These are phyloP conservation scores for Glebionis coronaria DNA, from an alignment of 129 eudicot species.

Conservation along the genomic window DNA sequence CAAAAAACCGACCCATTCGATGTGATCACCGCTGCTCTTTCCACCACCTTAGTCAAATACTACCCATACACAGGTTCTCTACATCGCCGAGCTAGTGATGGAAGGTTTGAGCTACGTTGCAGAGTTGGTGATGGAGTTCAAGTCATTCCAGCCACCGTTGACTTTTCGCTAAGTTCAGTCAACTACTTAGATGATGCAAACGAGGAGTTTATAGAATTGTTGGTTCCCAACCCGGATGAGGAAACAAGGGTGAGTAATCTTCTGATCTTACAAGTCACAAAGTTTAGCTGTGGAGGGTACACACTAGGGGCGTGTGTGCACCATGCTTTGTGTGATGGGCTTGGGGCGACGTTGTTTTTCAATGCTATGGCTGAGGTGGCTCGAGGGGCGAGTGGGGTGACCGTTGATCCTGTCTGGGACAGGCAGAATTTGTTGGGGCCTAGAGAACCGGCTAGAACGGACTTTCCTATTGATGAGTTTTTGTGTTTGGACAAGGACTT, in stretches of 20 bases:
- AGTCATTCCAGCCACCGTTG: slow-evolving; percentile 45
- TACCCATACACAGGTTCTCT: slow-evolving; percentile 60
- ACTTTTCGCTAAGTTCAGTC: slow-evolving; percentile 31
- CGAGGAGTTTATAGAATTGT: slow-evolving; percentile 36
- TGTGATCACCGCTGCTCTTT: slow-evolving; percentile 61
- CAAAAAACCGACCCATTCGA: slow-evolving; percentile 45
- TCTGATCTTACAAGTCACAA: slow-evolving; percentile 54
- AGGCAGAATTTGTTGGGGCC: slow-evolving; percentile 59
- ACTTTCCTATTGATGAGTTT: slow-evolving; percentile 45
- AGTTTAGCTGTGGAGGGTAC: slow-evolving; percentile 65
- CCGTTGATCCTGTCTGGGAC: slow-evolving; percentile 73
- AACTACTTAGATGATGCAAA: slow-evolving; percentile 44
- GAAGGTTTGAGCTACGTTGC: slow-evolving; percentile 66
- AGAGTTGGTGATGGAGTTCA: slow-evolving; percentile 44
- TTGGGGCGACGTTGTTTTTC: slow-evolving; percentile 62
- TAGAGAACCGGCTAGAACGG: slow-evolving; percentile 52
- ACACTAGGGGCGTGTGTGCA: slow-evolving; percentile 70
- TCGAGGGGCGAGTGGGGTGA: slow-evolving; percentile 41
- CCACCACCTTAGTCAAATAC: slow-evolving; percentile 53
- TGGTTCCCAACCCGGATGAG: slow-evolving; percentile 56
- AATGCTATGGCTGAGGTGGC: slow-evolving; percentile 73
- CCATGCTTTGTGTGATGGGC: slow-evolving; percentile 64
- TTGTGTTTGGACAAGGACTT: slow-evolving; percentile 45
- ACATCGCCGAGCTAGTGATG: slow-evolving; percentile 38
- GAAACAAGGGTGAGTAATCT: slow-evolving; percentile 36